Conservation (phyloP, 176 grass and related monocot genomes). For the Carex myosuroides region DNA sequence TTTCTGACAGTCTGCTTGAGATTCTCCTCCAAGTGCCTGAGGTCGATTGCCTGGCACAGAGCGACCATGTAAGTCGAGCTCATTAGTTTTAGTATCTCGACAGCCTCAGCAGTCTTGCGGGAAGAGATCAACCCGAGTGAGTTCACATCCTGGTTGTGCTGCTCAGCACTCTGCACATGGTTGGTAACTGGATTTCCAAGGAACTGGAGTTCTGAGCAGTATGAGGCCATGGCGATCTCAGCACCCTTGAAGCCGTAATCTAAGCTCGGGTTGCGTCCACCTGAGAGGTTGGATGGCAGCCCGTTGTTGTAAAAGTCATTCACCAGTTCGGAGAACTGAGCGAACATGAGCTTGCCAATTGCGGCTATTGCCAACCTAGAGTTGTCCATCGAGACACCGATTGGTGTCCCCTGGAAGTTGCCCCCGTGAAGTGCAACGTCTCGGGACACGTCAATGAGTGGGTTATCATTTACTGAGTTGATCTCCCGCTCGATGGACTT, state of each 20-base stretch:
- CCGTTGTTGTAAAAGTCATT: slow-evolving; percentile 99
- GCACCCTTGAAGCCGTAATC: slow-evolving; percentile 96
- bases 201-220: slow-evolving; percentile 96
- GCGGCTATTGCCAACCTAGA: slow-evolving; percentile 68
- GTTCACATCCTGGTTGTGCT: slow-evolving; percentile 98
- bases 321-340: slow-evolving; percentile 88
- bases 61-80: slow-evolving; percentile 71
- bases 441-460: slow-evolving; percentile 78
- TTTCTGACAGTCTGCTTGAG: slow-evolving; percentile 60
- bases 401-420: slow-evolving; percentile 95
- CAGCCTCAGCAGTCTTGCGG: slow-evolving; percentile 80
- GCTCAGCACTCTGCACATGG: slow-evolving; percentile 97
- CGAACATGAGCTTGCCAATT: slow-evolving; percentile 93
- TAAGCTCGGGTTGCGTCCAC: slow-evolving; percentile 82
- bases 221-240: slow-evolving; percentile 90
- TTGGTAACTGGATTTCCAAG: slow-evolving; percentile 86
- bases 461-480: slow-evolving; percentile 99
- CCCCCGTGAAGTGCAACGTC: slow-evolving; percentile 77
- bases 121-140: slow-evolving; percentile 84
- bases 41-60: slow-evolving; percentile 68
- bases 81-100: slow-evolving; percentile 91
- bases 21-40: slow-evolving; percentile 87
- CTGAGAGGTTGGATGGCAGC: slow-evolving; percentile 73
- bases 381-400: slow-evolving; percentile 98
- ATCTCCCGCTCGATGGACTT: slow-evolving; percentile 96